Evolutionary conservation across 2,329 filamentous ascomycete species (phyloP).

Genomic region (Fusarium aywerte): DNA sequence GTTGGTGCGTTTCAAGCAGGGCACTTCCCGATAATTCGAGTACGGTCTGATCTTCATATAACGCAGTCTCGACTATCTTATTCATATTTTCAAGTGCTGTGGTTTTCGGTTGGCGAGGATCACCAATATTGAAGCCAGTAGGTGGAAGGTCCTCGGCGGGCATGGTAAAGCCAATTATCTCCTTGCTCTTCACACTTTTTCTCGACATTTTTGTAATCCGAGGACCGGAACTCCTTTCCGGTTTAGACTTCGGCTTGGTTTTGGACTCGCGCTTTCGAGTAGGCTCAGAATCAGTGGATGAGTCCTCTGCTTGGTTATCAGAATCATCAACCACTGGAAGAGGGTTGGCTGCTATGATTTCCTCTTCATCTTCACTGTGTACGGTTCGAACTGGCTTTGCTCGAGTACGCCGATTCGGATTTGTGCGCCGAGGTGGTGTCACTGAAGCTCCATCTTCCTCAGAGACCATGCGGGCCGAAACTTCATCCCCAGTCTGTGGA

Average conservation of each 20-base stretch:
- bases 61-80: not conserved
- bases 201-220: slow-evolving; percentile 55
- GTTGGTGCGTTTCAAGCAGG: not conserved
- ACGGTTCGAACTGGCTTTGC: slow-evolving; percentile 8
- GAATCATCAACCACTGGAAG: not conserved
- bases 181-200: slow-evolving; percentile 59
- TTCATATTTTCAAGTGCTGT: not conserved
- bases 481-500: not conserved
- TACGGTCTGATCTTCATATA: not conserved
- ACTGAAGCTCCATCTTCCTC: slow-evolving; percentile 5
- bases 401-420: slow-evolving; percentile 19
- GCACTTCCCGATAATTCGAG: not conserved
- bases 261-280: slow-evolving; percentile 6
- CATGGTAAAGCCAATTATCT: slow-evolving; percentile 57
- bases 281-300: not conserved
- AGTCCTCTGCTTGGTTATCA: not conserved
- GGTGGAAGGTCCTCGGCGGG: slow-evolving; percentile 28
- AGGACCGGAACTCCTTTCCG: slow-evolving; percentile 44
- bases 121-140: slow-evolving; percentile 28
- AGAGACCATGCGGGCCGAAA: not conserved
- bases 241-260: not conserved
- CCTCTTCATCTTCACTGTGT: slow-evolving; percentile 23
- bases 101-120: not conserved
- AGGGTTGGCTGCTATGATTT: not conserved
- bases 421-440: slow-evolving; percentile 14